These are phyloP conservation scores for Cucurbita pepo DNA, from an alignment of 306 rosid species.

Conservation along the genomic window DNA sequence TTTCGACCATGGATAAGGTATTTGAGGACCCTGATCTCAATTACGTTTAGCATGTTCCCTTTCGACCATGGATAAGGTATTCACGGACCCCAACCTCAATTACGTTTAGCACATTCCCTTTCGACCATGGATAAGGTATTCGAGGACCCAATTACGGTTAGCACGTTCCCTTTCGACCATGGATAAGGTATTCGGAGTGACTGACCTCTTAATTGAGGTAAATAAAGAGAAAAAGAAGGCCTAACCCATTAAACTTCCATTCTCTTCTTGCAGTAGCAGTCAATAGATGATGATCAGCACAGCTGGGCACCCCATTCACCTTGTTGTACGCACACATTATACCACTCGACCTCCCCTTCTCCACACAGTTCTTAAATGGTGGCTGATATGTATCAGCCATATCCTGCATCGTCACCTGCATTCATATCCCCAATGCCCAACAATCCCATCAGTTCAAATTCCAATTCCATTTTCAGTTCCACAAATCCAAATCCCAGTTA, in stretches of 20 bases:
- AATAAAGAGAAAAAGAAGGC: not conserved
- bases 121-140: too few relatives aligned
- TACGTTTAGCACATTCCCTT: too few relatives aligned
- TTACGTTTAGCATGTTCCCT: too few relatives aligned
- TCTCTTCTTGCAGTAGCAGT: conserved; percentile 37
- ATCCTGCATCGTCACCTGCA: conserved; percentile 67
- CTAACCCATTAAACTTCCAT: conserved; percentile 76
- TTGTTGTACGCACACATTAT: conserved; percentile 89
- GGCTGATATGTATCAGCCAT: conserved; percentile 83
- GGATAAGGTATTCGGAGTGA: too few relatives aligned
- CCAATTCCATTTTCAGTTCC: not conserved
- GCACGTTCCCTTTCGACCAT: too few relatives aligned
- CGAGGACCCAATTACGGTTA: too few relatives aligned
- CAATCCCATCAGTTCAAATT: not conserved
- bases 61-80: too few relatives aligned
- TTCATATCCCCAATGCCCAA: not conserved
- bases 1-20: too few relatives aligned
- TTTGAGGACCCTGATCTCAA: too few relatives aligned
- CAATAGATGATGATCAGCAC: conserved; percentile 60
- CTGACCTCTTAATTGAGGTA: too few relatives aligned
- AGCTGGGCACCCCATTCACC: conserved; percentile 78
- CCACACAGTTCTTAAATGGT: conserved; percentile 63
- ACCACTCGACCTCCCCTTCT: conserved; percentile 64
- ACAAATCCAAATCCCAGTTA: conserved; percentile 1
- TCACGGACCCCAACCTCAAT: too few relatives aligned